Evolutionary conservation across 1,139 yeast genomes (phyloP).

Genomic region (Diutina siamensis): DNA sequence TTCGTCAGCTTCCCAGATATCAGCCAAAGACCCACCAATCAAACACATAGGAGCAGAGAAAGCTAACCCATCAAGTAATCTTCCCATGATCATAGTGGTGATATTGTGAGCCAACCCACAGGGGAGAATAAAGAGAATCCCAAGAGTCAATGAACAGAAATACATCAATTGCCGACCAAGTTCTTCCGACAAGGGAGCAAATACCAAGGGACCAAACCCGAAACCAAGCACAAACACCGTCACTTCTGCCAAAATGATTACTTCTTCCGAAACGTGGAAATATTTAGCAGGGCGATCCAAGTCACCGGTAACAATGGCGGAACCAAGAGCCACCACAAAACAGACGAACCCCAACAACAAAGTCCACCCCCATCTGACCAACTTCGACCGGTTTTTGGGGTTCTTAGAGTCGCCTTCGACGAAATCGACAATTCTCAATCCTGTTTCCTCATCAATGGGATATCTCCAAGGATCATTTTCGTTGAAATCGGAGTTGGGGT

Average conservation of each 20-base stretch:
- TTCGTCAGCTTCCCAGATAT: constrained; percentile 51
- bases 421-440: constrained; percentile 48
- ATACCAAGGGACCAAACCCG: constrained; percentile 64
- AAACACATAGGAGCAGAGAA: constrained; percentile 73
- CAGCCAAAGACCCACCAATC: constrained; percentile 72
- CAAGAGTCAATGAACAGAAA: constrained; percentile 40
- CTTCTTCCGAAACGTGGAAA: constrained; percentile 44
- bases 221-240: constrained; percentile 60
- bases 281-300: constrained; percentile 38
- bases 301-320: constrained; percentile 57
- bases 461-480: constrained; percentile 50
- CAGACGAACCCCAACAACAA: constrained; percentile 40
- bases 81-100: constrained; percentile 54
- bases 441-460: constrained; percentile 43
- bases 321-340: constrained; percentile 48
- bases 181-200: constrained; percentile 70
- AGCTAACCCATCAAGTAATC: constrained; percentile 58
- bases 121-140: constrained; percentile 57
- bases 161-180: constrained; percentile 55
- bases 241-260: constrained; percentile 41
- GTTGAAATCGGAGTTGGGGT: constrained; percentile 27
- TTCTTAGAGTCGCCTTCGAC: constrained; percentile 42
- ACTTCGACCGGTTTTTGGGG: constrained; percentile 41
- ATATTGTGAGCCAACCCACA: constrained; percentile 65
- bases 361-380: constrained; percentile 47